Evolutionary conservation across 257 asterid species (phyloP), one percentile per base, ranked within the genome.

Genomic region (Euphrasia confusa): DNA sequence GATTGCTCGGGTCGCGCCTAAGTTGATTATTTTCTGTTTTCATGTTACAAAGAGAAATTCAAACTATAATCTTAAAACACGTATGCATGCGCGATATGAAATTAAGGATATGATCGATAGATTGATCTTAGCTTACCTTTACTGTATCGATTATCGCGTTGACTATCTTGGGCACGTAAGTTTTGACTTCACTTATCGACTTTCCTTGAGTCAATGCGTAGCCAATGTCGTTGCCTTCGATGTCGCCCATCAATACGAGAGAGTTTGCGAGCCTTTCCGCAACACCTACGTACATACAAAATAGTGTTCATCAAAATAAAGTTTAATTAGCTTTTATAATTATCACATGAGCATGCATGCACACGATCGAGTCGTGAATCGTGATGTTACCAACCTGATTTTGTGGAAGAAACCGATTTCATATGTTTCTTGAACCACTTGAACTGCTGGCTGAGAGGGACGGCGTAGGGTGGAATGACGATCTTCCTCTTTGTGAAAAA

Each of bases 191-290:
- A 4, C 8, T n/a, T 1, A 50, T 50, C 0, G 55, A 5, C 55
- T 50, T 50, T 17, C 55, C 55, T 15, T 50, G 55, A 14, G 55
- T 50, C 55, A 50, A 50, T 11, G 55, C 55, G 27, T 50, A 50
- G 10, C 26, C 27, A 5, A 50, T 50, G 27, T 50, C 55, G 7
- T 50, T 50, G 28, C 55, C 55, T 50, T 50, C 55, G 7, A 50
- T 50, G 28, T 50, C 55, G 8, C 55, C 55, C 55, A 50, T 50
- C 55, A 50, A 50, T 5, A 50, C 55, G 6, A 50, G 55, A 15
- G 55, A 15, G 55, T 17, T 50, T 7, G 26, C 55, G 6, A 50
- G 17, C 55, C 55, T n/a, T 50, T 50, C 3, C 10, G 55, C 24
- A 17, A 17, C 6, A 8, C 7, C 55, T n/a, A n/a, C n/a, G n/a